A percentile compares a stretch with the other conserved stretches of the same genome.
Conservation (phyloP, 2,329 filamentous ascomycete species). For the Cladophialophora psammophila region DNA sequence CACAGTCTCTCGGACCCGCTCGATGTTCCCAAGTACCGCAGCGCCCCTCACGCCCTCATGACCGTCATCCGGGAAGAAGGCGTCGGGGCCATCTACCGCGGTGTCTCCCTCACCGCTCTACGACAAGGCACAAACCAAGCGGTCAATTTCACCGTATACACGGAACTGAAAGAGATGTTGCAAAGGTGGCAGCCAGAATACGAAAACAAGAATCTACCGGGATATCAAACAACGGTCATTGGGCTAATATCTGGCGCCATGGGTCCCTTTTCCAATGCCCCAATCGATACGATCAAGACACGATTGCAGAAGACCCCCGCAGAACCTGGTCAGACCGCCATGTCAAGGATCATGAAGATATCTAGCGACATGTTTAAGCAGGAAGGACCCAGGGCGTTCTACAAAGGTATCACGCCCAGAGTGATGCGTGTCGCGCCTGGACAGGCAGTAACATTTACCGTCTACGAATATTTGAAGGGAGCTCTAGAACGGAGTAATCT, state of each 20-base stretch:
- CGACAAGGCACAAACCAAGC: constrained; percentile 97
- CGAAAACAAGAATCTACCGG: constrained; percentile 71
- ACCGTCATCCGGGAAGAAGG: constrained; percentile 94
- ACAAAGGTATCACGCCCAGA: constrained; percentile 97
- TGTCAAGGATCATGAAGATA: constrained; percentile 79
- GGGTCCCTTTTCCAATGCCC: constrained; percentile 94
- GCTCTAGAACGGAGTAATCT: constrained; percentile 72
- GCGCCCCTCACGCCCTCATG: constrained; percentile 82
- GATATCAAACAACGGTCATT: constrained; percentile 89
- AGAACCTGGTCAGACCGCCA: constrained; percentile 78
- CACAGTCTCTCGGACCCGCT: constrained; percentile 97
- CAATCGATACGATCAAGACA: constrained; percentile 99
- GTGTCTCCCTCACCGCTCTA: constrained; percentile 90
- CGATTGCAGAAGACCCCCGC: constrained; percentile 89
- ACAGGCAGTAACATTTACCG: constrained; percentile 79
- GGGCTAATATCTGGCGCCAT: constrained; percentile 92
- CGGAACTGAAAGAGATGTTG: constrained; percentile 84
- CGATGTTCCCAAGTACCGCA: constrained; percentile 95
- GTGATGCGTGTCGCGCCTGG: constrained; percentile 98
- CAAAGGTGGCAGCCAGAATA: constrained; percentile 76
- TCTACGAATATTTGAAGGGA: constrained; percentile 79
- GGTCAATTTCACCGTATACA: constrained; percentile 98
- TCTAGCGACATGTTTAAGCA: constrained; percentile 88
- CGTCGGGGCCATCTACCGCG: constrained; percentile 83
- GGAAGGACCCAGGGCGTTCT: constrained; percentile 93